These are phyloP conservation scores for Cerrena zonata DNA, from an alignment of 1,284 basidiomycete genomes.

Conservation along the genomic window DNA sequence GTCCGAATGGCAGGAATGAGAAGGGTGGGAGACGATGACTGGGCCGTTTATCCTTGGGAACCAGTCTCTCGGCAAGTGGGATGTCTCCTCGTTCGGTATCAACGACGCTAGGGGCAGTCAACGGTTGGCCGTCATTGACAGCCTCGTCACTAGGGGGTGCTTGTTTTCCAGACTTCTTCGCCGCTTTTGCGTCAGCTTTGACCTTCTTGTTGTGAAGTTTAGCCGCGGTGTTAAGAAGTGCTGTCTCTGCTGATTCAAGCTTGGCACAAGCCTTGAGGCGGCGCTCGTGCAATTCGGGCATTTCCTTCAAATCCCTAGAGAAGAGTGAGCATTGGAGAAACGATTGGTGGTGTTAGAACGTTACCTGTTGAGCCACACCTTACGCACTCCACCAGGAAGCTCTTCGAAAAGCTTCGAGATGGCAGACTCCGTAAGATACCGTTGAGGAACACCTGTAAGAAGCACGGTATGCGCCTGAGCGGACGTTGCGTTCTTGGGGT, in stretches of 20 bases:
- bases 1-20: constrained; percentile 49
- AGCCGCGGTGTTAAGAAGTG: constrained; percentile 67
- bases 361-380: constrained; percentile 82
- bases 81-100: constrained; percentile 44
- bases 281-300: constrained; percentile 79
- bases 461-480: constrained; percentile 86
- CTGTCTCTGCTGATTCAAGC: constrained; percentile 81
- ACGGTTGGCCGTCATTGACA: constrained; percentile 33
- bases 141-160: constrained; percentile 16
- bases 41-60: constrained; percentile 71
- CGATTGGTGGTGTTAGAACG: constrained; percentile 5
- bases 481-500: constrained; percentile 62
- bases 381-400: constrained; percentile 79
- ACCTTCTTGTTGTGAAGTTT: constrained; percentile 54
- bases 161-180: constrained; percentile 30
- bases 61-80: constrained; percentile 47
- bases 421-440: constrained; percentile 63
- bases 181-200: constrained; percentile 32
- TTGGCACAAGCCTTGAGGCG: constrained; percentile 70
- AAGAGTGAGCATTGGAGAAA: constrained; percentile 11
- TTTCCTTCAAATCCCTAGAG: constrained; percentile 66
- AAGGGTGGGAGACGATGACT: constrained; percentile 65
- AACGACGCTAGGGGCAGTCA: constrained; percentile 34
- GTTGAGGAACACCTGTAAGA: constrained; percentile 82
- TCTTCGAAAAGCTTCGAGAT: constrained; percentile 65